Percentiles rank a stretch among this genome's conserved stretches.
These are phyloP conservation scores for Populus tremula DNA, from an alignment of 345 rosid species.

Conservation along the genomic window DNA sequence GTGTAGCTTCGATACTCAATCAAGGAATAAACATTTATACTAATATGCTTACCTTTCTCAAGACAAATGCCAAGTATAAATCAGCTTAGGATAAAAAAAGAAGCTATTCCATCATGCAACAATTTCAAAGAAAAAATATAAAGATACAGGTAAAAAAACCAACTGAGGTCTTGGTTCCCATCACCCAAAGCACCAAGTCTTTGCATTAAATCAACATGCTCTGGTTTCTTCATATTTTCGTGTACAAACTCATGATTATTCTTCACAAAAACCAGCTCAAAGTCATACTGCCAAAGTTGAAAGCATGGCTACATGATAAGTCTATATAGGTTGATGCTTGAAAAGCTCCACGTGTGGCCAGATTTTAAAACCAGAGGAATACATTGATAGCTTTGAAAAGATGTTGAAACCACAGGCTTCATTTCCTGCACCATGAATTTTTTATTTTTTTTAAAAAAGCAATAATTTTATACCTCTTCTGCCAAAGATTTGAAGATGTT, in stretches of 20 bases:
- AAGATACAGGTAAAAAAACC: slow-evolving; percentile 17
- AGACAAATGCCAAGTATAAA: too few relatives aligned
- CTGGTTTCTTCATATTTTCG: slow-evolving; percentile 74
- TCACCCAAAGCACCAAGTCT: slow-evolving; percentile 96
- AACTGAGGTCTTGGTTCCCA: slow-evolving; percentile 88
- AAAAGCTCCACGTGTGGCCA: not conserved
- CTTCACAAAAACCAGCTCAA: slow-evolving; percentile 88
- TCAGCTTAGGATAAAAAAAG: too few relatives aligned
- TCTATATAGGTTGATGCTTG: not conserved
- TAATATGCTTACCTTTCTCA: too few relatives aligned
- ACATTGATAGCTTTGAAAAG: not conserved
- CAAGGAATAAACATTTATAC: too few relatives aligned
- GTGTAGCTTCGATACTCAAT: too few relatives aligned
- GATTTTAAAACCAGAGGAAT: not conserved
- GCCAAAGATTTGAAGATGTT: slow-evolving; percentile 84
- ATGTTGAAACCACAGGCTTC: not conserved
- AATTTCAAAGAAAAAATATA: not conserved
- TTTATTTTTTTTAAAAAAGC: not conserved
- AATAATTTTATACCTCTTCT: slow-evolving; percentile 62
- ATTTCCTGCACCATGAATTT: not conserved
- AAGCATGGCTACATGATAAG: not conserved
- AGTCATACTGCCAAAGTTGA: slow-evolving; percentile 59
- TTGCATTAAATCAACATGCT: slow-evolving; percentile 74
- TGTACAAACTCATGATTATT: slow-evolving; percentile 88
- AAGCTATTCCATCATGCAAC: not conserved